Evolutionary conservation across 495 filamentous ascomycete species (phyloP).

Genomic region (Penicillium dipodomyicola): DNA sequence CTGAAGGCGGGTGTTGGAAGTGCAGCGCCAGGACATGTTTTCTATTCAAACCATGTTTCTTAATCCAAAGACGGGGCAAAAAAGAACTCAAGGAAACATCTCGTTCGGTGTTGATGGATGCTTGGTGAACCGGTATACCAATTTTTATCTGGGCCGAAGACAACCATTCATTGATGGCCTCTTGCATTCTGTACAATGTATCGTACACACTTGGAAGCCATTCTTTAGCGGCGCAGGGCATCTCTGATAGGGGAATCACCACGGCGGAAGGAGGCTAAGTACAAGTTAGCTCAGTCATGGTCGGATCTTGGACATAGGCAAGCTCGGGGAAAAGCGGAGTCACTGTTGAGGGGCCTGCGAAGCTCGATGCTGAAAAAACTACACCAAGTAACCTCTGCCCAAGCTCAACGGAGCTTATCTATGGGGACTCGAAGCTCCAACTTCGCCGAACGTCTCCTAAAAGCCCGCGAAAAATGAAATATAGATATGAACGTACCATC

Average conservation of each 20-base stretch:
- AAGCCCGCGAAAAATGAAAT: background rate
- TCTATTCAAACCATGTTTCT: conserved; percentile 4
- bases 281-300: conserved; percentile 16
- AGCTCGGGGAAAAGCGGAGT: conserved; percentile 10
- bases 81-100: conserved; percentile 7
- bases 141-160: conserved; percentile 14
- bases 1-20: background rate
- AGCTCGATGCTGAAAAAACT: background rate
- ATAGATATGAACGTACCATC: conserved; percentile 46
- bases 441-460: background rate
- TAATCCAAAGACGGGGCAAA: background rate
- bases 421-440: background rate
- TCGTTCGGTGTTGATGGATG: conserved; percentile 1
- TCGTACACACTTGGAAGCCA: conserved; percentile 40
- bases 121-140: conserved; percentile 17
- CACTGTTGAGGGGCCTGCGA: background rate
- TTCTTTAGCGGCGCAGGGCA: conserved; percentile 43
- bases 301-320: background rate
- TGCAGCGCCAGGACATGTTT: background rate
- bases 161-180: conserved; percentile 12
- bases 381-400: background rate
- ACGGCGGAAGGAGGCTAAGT: conserved; percentile 48
- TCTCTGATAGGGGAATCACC: conserved; percentile 47
- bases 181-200: conserved; percentile 42
- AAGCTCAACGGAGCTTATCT: background rate